Percentiles rank a stretch among this genome's conserved stretches.
Evolutionary conservation across 1,139 yeast genomes (phyloP).

Genomic region (Suhomyces bokatorum): DNA sequence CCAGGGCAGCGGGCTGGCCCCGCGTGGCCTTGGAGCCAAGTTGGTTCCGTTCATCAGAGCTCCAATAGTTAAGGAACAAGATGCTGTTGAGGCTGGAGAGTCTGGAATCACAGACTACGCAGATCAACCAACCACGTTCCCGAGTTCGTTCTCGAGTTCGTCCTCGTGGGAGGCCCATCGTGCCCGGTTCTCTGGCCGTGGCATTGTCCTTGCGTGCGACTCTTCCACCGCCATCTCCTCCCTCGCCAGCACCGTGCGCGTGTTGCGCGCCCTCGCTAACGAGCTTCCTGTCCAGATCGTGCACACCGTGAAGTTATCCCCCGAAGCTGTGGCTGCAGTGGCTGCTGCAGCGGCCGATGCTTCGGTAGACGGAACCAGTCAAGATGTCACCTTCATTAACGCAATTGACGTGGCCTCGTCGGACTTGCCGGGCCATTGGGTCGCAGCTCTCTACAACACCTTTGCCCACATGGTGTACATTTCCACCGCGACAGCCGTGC

Average conservation of each 20-base stretch:
- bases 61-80: too few species aligned
- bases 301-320: constrained; percentile 14
- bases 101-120: too few species aligned
- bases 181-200: constrained; percentile 29
- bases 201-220: constrained; percentile 40
- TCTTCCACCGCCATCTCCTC: constrained; percentile 11
- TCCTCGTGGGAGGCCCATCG: not conserved
- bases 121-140: too few species aligned
- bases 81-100: too few species aligned
- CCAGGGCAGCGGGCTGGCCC: not conserved
- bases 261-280: constrained; percentile 33
- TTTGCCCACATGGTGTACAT: constrained; percentile 24
- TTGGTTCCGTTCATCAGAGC: too few species aligned
- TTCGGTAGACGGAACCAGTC: constrained; percentile 10
- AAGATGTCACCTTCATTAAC: constrained; percentile 20
- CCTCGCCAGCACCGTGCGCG: constrained; percentile 28
- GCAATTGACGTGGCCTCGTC: constrained; percentile 9
- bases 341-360: constrained; percentile 3
- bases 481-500: constrained; percentile 21
- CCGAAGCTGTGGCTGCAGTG: not conserved
- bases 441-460: constrained; percentile 24
- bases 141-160: too few species aligned
- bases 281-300: constrained; percentile 40
- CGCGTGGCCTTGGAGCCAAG: too few species aligned
- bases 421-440: constrained; percentile 23